Conservation (phyloP, 805 yeast species). For the Schizosaccharomyces japonicus region DNA sequence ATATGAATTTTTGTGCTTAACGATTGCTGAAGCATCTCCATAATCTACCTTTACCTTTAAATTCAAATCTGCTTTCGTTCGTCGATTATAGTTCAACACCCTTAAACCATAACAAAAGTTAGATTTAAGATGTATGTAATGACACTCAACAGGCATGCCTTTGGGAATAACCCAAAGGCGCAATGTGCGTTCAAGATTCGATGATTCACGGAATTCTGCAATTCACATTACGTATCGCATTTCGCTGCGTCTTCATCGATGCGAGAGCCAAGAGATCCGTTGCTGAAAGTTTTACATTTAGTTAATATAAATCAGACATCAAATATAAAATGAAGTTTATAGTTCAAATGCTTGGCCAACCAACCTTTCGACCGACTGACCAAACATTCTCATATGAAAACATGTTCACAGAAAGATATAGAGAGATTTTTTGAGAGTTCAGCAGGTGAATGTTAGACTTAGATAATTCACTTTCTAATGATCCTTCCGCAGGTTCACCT, state of each 20-base stretch:
- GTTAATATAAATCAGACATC: conserved; percentile 8
- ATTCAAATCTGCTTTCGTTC: neutral
- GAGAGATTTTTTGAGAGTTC: too few relatives aligned
- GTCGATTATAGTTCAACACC: neutral
- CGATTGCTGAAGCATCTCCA: neutral
- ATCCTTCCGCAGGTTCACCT: conserved; percentile 23
- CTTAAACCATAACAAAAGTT: conserved; percentile 5
- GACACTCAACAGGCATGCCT: conserved; percentile 23
- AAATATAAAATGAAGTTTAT: conserved; percentile 6
- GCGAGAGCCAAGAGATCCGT: conserved; percentile 25
- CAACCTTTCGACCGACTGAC: too few relatives aligned
- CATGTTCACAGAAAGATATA: too few relatives aligned
- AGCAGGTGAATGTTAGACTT: too few relatives aligned
- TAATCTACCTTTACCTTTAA: neutral
- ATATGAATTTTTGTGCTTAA: neutral
- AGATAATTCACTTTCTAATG: conserved; percentile 16
- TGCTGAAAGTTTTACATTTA: conserved; percentile 20
- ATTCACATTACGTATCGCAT: conserved; percentile 23
- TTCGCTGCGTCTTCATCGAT: conserved; percentile 26
- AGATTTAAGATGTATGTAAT: conserved; percentile 18
- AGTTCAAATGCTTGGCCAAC: too few relatives aligned
- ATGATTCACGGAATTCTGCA: conserved; percentile 22
- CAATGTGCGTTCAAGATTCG: conserved; percentile 27
- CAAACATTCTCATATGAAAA: too few relatives aligned
- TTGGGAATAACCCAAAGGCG: conserved; percentile 20